phyloP scores from a whole-genome alignment of 805 yeast species.

The Nematodospora valgi region DNA sequence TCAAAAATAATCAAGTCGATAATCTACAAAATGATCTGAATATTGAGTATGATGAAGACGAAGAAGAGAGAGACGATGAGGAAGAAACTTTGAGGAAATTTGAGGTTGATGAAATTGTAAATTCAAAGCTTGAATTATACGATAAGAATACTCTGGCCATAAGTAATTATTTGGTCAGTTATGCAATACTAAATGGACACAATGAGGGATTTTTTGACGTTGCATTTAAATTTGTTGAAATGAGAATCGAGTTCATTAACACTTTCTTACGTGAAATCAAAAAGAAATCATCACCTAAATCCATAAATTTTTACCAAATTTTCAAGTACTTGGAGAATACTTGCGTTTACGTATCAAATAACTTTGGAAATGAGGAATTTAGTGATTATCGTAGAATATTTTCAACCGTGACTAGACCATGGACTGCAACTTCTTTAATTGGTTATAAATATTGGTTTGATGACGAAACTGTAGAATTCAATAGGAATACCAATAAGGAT shows the following conservation, averaged over 20 bases:
- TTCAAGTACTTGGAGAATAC: conserved; percentile 36
- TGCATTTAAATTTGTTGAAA: conserved; percentile 19
- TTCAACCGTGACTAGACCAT: conserved; percentile 13
- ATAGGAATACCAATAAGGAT: conserved; percentile 7
- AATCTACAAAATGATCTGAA: conserved; percentile 11
- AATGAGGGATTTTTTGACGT: conserved; percentile 19
- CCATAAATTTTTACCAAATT: conserved; percentile 24
- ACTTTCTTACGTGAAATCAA: conserved; percentile 9
- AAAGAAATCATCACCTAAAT: conserved; percentile 1
- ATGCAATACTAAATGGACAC: conserved; percentile 25
- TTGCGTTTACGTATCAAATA: conserved; percentile 20
- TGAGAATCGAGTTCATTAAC: conserved; percentile 20
- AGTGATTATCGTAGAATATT: conserved; percentile 3
- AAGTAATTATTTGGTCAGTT: conserved; percentile 29
- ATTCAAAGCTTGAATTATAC: conserved; percentile 7
- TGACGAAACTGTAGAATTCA: conserved; percentile 13
- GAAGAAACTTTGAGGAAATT: conserved; percentile 3
- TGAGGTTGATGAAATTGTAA: conserved; percentile 8
- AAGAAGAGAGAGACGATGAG: conserved; percentile 8
- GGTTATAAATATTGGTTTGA: conserved; percentile 35
- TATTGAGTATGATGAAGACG: conserved; percentile 16
- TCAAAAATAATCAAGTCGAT: conserved; percentile 1
- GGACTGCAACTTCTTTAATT: conserved; percentile 25
- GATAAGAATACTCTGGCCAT: conserved; percentile 21
- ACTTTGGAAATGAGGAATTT: conserved; percentile 16